These are phyloP conservation scores for Yamadazyma philogaea DNA, from an alignment of 805 yeast species.

Conservation along the genomic window DNA sequence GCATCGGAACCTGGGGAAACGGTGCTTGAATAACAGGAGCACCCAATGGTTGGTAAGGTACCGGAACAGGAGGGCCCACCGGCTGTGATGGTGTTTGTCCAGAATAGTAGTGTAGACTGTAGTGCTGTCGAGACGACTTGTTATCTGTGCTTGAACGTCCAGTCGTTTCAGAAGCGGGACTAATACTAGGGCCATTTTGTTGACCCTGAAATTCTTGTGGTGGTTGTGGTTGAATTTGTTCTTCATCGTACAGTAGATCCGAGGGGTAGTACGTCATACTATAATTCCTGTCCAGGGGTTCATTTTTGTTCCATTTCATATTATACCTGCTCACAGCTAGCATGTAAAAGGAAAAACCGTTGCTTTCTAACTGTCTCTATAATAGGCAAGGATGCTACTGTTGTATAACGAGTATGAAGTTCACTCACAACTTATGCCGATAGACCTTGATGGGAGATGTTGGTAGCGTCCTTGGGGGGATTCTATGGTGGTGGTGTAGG, in stretches of 20 bases:
- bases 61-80: background rate
- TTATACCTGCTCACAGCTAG: background rate
- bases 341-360: background rate
- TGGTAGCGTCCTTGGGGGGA: too few relatives aligned
- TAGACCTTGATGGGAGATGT: too few relatives aligned
- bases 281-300: conserved; percentile 5
- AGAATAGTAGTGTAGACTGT: background rate
- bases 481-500: too few relatives aligned
- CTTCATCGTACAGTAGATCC: conserved; percentile 1
- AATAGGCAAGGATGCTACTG: too few relatives aligned
- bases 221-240: background rate
- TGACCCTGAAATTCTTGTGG: background rate
- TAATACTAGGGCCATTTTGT: background rate
- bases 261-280: background rate
- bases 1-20: background rate
- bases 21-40: background rate
- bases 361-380: too few relatives aligned
- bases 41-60: background rate
- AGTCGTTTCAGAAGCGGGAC: background rate
- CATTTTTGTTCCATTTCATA: conserved; percentile 6
- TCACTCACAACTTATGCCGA: too few relatives aligned
- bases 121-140: background rate
- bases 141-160: background rate
- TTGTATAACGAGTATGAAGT: too few relatives aligned
- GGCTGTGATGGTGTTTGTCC: background rate